These are phyloP conservation scores for Fusarium sp. DNA, from an alignment of 2,329 filamentous ascomycete species.

Conservation along the genomic window DNA sequence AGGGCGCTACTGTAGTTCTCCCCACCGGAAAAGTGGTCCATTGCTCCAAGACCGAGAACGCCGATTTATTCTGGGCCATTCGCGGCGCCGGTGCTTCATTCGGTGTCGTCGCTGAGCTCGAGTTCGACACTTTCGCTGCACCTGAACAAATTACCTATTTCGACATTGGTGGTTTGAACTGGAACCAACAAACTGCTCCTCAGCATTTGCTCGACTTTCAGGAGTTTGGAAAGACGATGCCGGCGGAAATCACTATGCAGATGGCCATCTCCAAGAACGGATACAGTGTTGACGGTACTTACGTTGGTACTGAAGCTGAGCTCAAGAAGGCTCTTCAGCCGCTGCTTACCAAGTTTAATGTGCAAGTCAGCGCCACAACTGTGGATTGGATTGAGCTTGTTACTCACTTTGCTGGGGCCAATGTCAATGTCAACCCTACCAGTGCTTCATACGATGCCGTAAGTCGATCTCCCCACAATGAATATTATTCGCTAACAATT, in stretches of 20 bases:
- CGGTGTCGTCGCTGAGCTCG: slow-evolving; percentile 45
- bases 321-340: slow-evolving; percentile 33
- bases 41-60: slow-evolving; percentile 38
- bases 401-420: slow-evolving; percentile 33
- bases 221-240: slow-evolving; percentile 41
- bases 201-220: slow-evolving; percentile 39
- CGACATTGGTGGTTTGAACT: slow-evolving; percentile 28
- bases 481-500: background rate
- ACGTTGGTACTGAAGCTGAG: slow-evolving; percentile 25
- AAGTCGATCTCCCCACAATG: background rate
- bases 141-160: slow-evolving; percentile 37
- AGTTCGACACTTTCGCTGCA: slow-evolving; percentile 41
- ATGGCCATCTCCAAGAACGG: slow-evolving; percentile 29
- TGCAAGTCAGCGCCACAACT: slow-evolving; percentile 13
- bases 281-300: slow-evolving; percentile 42
- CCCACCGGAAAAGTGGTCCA: slow-evolving; percentile 39
- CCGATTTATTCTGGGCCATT: slow-evolving; percentile 44
- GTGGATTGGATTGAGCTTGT: slow-evolving; percentile 42
- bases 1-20: slow-evolving; percentile 43
- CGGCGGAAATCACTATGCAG: slow-evolving; percentile 44
- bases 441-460: slow-evolving; percentile 37
- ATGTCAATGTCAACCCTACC: slow-evolving; percentile 35
- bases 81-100: slow-evolving; percentile 45
- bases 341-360: slow-evolving; percentile 27
- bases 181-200: slow-evolving; percentile 31